Percentiles rank a stretch among this genome's conserved stretches.
Conservation (phyloP, 352 stramenopile genomes). For the Phytophthora pluvialis region DNA sequence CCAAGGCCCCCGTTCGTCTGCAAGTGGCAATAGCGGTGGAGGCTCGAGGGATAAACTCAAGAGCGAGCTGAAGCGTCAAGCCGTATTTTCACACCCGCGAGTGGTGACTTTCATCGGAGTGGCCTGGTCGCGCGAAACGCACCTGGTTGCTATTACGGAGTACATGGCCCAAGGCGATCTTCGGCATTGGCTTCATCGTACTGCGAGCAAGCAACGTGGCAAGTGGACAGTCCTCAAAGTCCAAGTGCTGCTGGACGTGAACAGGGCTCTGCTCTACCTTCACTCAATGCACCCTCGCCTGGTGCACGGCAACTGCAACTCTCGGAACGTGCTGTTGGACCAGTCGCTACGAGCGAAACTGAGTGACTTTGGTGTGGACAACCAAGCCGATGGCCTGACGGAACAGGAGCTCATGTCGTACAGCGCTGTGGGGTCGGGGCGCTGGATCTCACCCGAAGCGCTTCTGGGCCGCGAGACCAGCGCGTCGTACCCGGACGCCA, state of each 20-base stretch:
- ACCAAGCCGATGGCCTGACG: slow-evolving; percentile 52
- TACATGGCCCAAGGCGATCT: slow-evolving; percentile 78
- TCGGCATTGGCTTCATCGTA: slow-evolving; percentile 72
- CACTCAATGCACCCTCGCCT: slow-evolving; percentile 66
- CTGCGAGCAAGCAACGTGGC: slow-evolving; percentile 40
- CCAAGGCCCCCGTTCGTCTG: slow-evolving; percentile 20
- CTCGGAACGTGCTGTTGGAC: slow-evolving; percentile 66
- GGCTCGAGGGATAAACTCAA: slow-evolving; percentile 59
- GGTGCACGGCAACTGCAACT: slow-evolving; percentile 73
- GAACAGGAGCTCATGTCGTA: slow-evolving; percentile 71
- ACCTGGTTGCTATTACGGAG: slow-evolving; percentile 74
- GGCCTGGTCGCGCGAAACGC: slow-evolving; percentile 69
- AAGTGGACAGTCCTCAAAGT: slow-evolving; percentile 63
- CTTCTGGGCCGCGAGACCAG: slow-evolving; percentile 59
- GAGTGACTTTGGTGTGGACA: slow-evolving; percentile 67
- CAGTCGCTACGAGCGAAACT: slow-evolving; percentile 68
- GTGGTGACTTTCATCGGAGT: slow-evolving; percentile 76
- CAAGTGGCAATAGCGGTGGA: slow-evolving; percentile 10
- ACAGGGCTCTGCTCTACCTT: slow-evolving; percentile 69
- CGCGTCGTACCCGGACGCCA: slow-evolving; percentile 48
- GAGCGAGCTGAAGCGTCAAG: slow-evolving; percentile 63
- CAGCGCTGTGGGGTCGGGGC: slow-evolving; percentile 66
- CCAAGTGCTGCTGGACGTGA: slow-evolving; percentile 69
- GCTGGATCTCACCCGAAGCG: slow-evolving; percentile 76
- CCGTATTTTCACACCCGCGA: slow-evolving; percentile 68